Base-by-base conservation (phyloP, 1,284 basidiomycete species). In the Leccinum solheimii region DNA sequence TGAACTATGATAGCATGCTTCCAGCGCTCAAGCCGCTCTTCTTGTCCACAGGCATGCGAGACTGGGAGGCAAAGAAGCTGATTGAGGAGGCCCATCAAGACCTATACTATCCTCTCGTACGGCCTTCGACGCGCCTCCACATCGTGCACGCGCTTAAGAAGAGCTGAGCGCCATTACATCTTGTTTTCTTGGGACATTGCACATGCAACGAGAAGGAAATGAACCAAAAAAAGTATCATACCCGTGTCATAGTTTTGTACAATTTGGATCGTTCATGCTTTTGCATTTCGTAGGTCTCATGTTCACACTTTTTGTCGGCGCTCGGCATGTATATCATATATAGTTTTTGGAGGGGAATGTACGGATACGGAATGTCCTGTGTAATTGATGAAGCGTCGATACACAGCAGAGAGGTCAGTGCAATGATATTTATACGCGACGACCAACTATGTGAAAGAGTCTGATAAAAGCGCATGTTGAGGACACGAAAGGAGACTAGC, bases 1-100 rank as follows among this genome's bases (percentile, higher is more conserved):
- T 87, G 84, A 82, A 84, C 62, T 84, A 83, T 66, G 87, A 88
- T 66, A 77, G 82, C n/a, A 77, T 88, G 62, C 75, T 88, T 48
- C 84, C 84, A 48, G 84, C 84, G 4, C 72, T 88, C 62, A 82
- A 80, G 60, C 85, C 86, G 3, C 76, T 87, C 52, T 82, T 88
- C 69, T 73, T 86, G 56, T 78, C 78, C 49, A 74, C 79, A 56
- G 83, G 82, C 3, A 72, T 87, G 57, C 76, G 81, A 30, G 81
- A 83, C 55, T 78, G 79, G 60, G 78, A 80, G 57, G 84, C 83
- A 5, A 80, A 80, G 67, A 78, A 76, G 43, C 77, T 88, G 57
- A 81, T 88, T 60, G 78, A 79, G 60, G 82, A 83, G 59, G 86
- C 86, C 0, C 86, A 88, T 63, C 77, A 79, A 43, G 86, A 88